Evolutionary conservation across 148 eudicot genomes (phyloP), one percentile per base, ranked within the genome.

Genomic region (Chenopodium suecicum): DNA sequence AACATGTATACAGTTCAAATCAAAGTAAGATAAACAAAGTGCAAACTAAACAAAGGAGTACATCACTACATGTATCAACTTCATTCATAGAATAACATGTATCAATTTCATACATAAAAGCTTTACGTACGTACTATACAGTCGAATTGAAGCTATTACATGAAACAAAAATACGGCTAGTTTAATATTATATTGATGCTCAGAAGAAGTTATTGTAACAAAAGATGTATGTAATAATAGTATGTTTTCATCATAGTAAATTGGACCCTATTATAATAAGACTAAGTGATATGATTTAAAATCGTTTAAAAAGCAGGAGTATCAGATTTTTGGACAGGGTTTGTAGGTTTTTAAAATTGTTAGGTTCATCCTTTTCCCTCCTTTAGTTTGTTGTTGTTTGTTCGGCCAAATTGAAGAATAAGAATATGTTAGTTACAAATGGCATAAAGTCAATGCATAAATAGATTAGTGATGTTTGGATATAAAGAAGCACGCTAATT

Each of bases 401-500:
- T 37, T 70, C 22, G 22, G 47, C 22, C 44, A 29, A 50, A 23
- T 50, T 75, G 16, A 29, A 16, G 1, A 13, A 58, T 19, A n/a
- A 20, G 27, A 0, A 63, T 10, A 34, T 37, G 44, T 37, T 37
- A 8, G 48, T 23, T 34, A 77, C 48, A 70, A 37, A 71, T 6
- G 52, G 19, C 25, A 37, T 31, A 3, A 79, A 75, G 79, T 83
- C 81, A 78, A 83, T 78, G 73, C 56, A 64, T 83, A 78, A 72
- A 77, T 32, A 78, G 64, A 77, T 32, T 27, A 82, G 50, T 83
- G 70, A 37, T 66, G 48, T 79, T 56, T 16, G 75, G 78, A 73
- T 72, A 9, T 25, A 67, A 76, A 56, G 75, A 48, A 79, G 85
- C 82, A 83, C 82, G 79, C 75, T 79, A 83, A 77, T 83, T 14